A percentile compares a stretch with the other conserved stretches of the same genome.
Conservation (phyloP, 208 protist species). For the Leishmania turanica region DNA sequence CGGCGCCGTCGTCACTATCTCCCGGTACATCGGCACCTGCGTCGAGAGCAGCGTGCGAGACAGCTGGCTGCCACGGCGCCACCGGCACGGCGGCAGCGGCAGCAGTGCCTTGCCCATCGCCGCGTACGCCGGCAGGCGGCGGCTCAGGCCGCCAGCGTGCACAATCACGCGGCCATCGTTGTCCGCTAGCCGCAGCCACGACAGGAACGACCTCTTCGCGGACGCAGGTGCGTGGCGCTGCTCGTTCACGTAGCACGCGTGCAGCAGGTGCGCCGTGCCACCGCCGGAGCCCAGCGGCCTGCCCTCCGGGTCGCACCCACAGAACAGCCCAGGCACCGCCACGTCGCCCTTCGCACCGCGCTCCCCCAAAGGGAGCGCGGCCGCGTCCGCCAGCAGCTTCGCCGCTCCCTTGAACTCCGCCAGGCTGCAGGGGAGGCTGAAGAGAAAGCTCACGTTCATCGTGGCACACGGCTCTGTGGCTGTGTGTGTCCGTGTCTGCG, state of each 20-base stretch:
- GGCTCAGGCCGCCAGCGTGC: slow-evolving; percentile 55
- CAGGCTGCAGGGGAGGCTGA: slow-evolving; percentile 21
- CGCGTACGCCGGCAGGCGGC: slow-evolving; percentile 54
- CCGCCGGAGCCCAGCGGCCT: slow-evolving; percentile 43
- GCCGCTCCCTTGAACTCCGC: slow-evolving; percentile 12
- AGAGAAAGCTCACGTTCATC: slow-evolving; percentile 28
- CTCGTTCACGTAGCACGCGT: slow-evolving; percentile 30
- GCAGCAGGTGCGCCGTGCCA: slow-evolving; percentile 49
- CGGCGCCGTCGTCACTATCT: slow-evolving; percentile 23
- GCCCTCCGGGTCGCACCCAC: slow-evolving; percentile 37
- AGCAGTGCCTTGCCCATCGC: slow-evolving; percentile 47
- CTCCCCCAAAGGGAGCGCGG: slow-evolving; percentile 4
- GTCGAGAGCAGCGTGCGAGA: slow-evolving; percentile 44
- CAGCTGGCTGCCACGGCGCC: slow-evolving; percentile 33
- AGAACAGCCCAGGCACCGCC: slow-evolving; percentile 25
- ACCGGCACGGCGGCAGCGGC: slow-evolving; percentile 42
- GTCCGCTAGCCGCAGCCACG: slow-evolving; percentile 29
- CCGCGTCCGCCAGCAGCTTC: slow-evolving; percentile 26
- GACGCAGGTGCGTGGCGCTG: slow-evolving; percentile 1
- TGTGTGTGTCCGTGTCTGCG: not conserved
- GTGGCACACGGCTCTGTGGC: not conserved
- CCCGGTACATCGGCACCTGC: slow-evolving; percentile 36
- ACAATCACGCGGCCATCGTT: slow-evolving; percentile 43
- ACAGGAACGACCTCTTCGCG: slow-evolving; percentile 15
- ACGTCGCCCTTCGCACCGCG: not conserved